A percentile compares a stretch with the other conserved stretches of the same genome.
phyloP scores from a whole-genome alignment of 805 yeast genomes.

The Torulaspora indica region DNA sequence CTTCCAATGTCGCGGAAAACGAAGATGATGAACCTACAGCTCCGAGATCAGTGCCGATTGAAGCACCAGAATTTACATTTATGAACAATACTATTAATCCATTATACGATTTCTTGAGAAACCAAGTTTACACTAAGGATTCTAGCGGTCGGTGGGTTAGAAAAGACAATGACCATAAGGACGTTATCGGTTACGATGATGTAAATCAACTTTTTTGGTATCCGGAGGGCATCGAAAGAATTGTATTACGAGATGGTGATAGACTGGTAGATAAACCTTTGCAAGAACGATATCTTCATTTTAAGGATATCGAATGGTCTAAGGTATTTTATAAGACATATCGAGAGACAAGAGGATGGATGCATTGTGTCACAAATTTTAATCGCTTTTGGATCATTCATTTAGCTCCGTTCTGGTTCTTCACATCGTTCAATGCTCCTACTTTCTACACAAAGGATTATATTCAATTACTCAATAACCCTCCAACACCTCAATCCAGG shows the following conservation, averaged over 20 bases:
- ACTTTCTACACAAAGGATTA: conserved; percentile 60
- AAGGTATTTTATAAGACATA: conserved; percentile 70
- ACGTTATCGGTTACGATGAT: conserved; percentile 82
- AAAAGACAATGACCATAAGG: conserved; percentile 66
- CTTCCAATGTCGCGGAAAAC: background rate
- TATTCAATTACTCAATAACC: conserved; percentile 48
- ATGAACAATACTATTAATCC: conserved; percentile 74
- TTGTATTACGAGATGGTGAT: conserved; percentile 44
- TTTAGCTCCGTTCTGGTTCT: conserved; percentile 70
- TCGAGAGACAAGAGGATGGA: conserved; percentile 70
- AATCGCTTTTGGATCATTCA: conserved; percentile 79
- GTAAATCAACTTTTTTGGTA: conserved; percentile 88
- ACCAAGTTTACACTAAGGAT: conserved; percentile 53
- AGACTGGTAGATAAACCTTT: conserved; percentile 51
- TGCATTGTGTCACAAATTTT: conserved; percentile 66
- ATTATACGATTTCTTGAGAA: conserved; percentile 58
- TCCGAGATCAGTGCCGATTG: conserved; percentile 1
- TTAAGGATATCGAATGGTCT: conserved; percentile 60
- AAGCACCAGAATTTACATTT: conserved; percentile 43
- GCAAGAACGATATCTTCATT: conserved; percentile 49
- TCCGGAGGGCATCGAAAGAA: conserved; percentile 57
- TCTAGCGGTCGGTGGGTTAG: conserved; percentile 52
- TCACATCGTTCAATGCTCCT: conserved; percentile 63
- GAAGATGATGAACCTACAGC: background rate
- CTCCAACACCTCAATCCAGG: conserved; percentile 54